Conservation (phyloP, 371 early-diverging fungal species). For the Mucor racemosus region DNA sequence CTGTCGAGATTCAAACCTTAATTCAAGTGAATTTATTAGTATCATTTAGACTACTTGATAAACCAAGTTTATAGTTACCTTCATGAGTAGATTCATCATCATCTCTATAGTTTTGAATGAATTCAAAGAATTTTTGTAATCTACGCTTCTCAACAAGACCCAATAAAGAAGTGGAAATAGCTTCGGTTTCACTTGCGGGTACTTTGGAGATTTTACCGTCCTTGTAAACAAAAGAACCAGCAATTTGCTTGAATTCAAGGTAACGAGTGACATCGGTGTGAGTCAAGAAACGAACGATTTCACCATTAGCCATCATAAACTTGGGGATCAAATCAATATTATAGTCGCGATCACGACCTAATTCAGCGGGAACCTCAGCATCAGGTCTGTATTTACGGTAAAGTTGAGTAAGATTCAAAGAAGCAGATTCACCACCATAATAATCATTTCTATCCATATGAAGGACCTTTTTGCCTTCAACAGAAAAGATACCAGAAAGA, state of each 20-base stretch:
- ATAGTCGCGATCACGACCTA: constrained; percentile 94
- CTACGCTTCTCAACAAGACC: constrained; percentile 96
- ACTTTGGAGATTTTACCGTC: constrained; percentile 92
- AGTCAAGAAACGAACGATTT: constrained; percentile 84
- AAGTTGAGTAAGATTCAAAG: constrained; percentile 93
- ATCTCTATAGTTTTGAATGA: constrained; percentile 85
- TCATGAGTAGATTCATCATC: constrained; percentile 83
- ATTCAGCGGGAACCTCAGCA: constrained; percentile 61
- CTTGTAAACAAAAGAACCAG: constrained; percentile 95
- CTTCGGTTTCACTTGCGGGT: constrained; percentile 92
- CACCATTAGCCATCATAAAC: constrained; percentile 99
- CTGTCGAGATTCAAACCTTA: constrained; percentile 73
- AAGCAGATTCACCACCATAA: constrained; percentile 98
- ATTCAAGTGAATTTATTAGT: background rate
- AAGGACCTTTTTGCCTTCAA: constrained; percentile 98
- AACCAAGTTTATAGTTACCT: constrained; percentile 34
- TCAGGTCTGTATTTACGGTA: constrained; percentile 86
- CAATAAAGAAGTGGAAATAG: constrained; percentile 87
- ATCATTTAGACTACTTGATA: background rate
- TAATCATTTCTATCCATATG: constrained; percentile 99
- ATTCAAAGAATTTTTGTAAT: constrained; percentile 97
- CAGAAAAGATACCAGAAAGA: constrained; percentile 97
- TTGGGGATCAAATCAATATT: constrained; percentile 99
- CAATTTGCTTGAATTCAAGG: constrained; percentile 97
- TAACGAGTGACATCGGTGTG: constrained; percentile 98